These are phyloP conservation scores for Pythium myriotylum DNA, from an alignment of 352 stramenopile genomes.

Conservation along the genomic window DNA sequence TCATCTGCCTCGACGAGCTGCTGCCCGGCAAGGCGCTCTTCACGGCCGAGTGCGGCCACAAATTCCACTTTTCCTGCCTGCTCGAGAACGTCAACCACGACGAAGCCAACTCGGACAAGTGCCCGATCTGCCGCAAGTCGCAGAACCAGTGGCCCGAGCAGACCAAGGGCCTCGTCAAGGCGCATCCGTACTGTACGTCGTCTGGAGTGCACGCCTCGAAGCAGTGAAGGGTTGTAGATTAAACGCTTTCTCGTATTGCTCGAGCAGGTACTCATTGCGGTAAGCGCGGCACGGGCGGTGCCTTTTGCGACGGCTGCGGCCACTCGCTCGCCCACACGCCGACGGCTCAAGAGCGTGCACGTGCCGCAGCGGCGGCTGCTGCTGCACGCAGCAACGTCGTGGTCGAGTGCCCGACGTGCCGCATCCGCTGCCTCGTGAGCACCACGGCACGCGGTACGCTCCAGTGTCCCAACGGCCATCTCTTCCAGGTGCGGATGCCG, in stretches of 20 bases:
- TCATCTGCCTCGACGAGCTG: constrained; percentile 86
- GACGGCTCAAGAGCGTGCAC: constrained; percentile 41
- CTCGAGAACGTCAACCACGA: constrained; percentile 91
- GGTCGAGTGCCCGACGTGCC: constrained; percentile 46
- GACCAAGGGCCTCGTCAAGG: constrained; percentile 83
- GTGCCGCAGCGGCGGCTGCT: constrained; percentile 25
- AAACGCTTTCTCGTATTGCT: neutral
- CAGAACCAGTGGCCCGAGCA: constrained; percentile 87
- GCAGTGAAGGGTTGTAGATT: too few relatives aligned
- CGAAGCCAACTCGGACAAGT: constrained; percentile 88
- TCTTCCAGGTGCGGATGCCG: constrained; percentile 48
- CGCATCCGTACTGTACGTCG: constrained; percentile 76
- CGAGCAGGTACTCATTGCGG: constrained; percentile 38
- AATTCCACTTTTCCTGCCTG: constrained; percentile 86
- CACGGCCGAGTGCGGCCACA: constrained; percentile 84
- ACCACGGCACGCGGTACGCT: constrained; percentile 41
- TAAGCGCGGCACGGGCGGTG: constrained; percentile 41
- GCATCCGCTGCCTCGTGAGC: constrained; percentile 47
- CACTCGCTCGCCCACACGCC: constrained; percentile 47
- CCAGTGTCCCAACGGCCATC: constrained; percentile 50
- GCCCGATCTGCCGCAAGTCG: constrained; percentile 84
- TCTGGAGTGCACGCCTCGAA: too few relatives aligned
- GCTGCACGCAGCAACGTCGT: constrained; percentile 42
- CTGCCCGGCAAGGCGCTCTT: constrained; percentile 68
- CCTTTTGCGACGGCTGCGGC: constrained; percentile 43